These are phyloP conservation scores for Pleurotus tuber-regium DNA, from an alignment of 768 basidiomycete genomes.

Conservation along the genomic window DNA sequence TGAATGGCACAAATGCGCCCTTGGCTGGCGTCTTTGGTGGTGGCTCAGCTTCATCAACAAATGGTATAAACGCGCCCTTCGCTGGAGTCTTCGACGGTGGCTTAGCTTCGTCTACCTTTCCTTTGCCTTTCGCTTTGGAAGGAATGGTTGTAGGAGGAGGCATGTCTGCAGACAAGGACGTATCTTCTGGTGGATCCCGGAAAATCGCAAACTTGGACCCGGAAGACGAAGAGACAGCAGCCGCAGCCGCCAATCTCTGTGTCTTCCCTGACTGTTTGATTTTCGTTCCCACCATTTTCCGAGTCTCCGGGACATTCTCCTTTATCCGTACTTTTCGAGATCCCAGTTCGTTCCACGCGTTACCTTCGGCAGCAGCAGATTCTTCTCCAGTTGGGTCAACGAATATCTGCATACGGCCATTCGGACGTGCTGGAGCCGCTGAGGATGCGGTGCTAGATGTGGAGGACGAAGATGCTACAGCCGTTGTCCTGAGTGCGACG, in stretches of 20 bases:
- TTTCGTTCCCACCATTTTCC: constrained; percentile 66
- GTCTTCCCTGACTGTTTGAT: constrained; percentile 59
- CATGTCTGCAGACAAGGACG: constrained; percentile 32
- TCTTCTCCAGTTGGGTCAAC: constrained; percentile 64
- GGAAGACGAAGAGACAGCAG: constrained; percentile 27
- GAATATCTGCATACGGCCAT: constrained; percentile 60
- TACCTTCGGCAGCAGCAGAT: constrained; percentile 37
- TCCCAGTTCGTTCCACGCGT: constrained; percentile 70
- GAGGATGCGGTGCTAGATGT: constrained; percentile 37
- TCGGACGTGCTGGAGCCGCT: constrained; percentile 26
- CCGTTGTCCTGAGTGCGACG: constrained; percentile 37
- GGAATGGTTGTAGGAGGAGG: constrained; percentile 37
- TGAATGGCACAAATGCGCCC: constrained; percentile 34
- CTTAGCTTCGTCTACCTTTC: constrained; percentile 26
- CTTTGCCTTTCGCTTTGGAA: constrained; percentile 21
- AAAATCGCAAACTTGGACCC: constrained; percentile 62
- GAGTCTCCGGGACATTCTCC: constrained; percentile 71
- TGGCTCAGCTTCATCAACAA: constrained; percentile 12
- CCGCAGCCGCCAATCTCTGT: constrained; percentile 46
- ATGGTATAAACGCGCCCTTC: constrained; percentile 18
- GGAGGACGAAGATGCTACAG: constrained; percentile 23
- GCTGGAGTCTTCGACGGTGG: constrained; percentile 29
- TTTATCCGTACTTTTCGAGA: constrained; percentile 77
- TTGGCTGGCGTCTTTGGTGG: constrained; percentile 24
- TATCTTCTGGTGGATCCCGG: constrained; percentile 53